Evolutionary conservation across 2,329 filamentous ascomycete species (phyloP).

Genomic region (Tolypocladium capitatum): DNA sequence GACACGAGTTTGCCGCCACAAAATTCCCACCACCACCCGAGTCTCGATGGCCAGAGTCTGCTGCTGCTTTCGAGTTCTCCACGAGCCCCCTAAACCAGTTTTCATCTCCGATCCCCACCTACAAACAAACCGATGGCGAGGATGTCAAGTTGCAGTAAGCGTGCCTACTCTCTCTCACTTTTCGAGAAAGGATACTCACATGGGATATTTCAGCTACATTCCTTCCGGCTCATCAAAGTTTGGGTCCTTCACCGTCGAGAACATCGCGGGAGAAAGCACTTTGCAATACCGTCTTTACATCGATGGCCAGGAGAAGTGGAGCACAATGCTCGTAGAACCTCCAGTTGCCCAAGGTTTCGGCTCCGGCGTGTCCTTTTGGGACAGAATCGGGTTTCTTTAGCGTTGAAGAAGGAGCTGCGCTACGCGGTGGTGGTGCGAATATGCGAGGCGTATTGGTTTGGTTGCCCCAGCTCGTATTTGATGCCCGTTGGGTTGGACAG

Average conservation of each 20-base stretch:
- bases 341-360: constrained; percentile 15
- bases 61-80: constrained; percentile 78
- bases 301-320: constrained; percentile 71
- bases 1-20: constrained; percentile 95
- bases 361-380: constrained; percentile 31
- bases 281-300: constrained; percentile 73
- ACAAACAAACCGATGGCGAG: constrained; percentile 65
- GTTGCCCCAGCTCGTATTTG: neutral
- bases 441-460: neutral
- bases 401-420: neutral
- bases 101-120: constrained; percentile 73
- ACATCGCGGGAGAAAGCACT: constrained; percentile 49
- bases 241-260: constrained; percentile 58
- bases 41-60: constrained; percentile 48
- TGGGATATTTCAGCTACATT: constrained; percentile 44
- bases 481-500: neutral
- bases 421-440: neutral
- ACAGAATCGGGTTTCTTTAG: constrained; percentile 19
- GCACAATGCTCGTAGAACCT: constrained; percentile 38
- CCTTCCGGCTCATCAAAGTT: constrained; percentile 84
- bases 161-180: neutral
- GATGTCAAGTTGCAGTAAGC: constrained; percentile 74
- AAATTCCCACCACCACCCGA: constrained; percentile 51
- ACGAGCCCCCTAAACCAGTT: constrained; percentile 90
- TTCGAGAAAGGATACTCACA: constrained; percentile 1